Conservation (phyloP, 2,329 filamentous ascomycete genomes). For the Pezicula rhizophila region DNA sequence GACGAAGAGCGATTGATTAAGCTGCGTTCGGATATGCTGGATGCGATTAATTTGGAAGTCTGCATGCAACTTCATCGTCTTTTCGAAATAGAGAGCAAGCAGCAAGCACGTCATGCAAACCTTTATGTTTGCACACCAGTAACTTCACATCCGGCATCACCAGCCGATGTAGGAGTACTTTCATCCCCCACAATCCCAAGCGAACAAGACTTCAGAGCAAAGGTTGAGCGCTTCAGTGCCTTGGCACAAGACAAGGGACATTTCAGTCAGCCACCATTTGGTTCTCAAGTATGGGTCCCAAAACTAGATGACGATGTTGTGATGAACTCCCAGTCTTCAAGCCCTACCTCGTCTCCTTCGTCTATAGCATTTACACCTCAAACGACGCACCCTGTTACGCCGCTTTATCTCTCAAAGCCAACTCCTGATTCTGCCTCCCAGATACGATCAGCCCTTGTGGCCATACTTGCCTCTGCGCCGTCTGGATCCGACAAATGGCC, state of each 20-base stretch:
- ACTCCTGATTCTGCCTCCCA: conserved; percentile 17
- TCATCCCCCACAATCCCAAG: conserved; percentile 24
- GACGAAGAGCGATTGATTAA: conserved; percentile 59
- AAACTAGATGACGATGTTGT: conserved; percentile 17
- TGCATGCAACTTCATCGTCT: conserved; percentile 35
- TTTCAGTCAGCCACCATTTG: conserved; percentile 15
- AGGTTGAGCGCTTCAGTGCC: conserved; percentile 7
- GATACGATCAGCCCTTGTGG: conserved; percentile 22
- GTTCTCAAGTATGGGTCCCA: conserved; percentile 19
- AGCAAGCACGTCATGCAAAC: conserved; percentile 9
- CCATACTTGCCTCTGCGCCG: conserved; percentile 22
- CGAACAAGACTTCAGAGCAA: conserved; percentile 20
- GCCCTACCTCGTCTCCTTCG: conserved; percentile 24
- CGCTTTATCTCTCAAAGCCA: conserved; percentile 20
- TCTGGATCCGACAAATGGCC: conserved; percentile 23
- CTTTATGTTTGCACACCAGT: conserved; percentile 19
- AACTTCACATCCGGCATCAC: conserved; percentile 19
- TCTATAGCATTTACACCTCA: conserved; percentile 22
- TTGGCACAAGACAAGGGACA: conserved; percentile 15
- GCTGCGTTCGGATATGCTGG: conserved; percentile 53
- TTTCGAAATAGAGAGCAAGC: conserved; percentile 18
- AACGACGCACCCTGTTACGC: conserved; percentile 16
- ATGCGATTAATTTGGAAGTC: conserved; percentile 57
- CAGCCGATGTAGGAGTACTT: conserved; percentile 16
- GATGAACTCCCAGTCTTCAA: conserved; percentile 16